These are phyloP conservation scores for Calvatia gigantea DNA, from an alignment of 768 basidiomycete species.

Conservation along the genomic window DNA sequence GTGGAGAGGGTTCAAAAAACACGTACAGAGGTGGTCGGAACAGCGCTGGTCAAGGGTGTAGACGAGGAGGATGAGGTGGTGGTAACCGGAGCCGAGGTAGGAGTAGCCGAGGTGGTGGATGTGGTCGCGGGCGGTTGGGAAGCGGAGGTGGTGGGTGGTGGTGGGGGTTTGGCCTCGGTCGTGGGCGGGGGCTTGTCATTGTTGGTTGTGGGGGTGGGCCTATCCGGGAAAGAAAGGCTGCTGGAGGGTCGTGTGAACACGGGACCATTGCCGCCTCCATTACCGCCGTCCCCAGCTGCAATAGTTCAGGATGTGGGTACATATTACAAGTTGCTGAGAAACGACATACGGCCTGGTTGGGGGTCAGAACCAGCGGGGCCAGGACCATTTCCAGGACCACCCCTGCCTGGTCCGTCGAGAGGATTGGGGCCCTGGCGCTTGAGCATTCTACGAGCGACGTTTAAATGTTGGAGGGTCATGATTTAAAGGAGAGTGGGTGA, in stretches of 20 bases:
- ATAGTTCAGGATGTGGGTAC: background rate
- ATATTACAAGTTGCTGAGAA: background rate
- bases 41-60: conserved; percentile 11
- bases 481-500: conserved; percentile 20
- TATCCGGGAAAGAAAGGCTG: background rate
- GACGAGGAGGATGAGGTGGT: conserved; percentile 15
- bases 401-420: background rate
- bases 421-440: conserved; percentile 16
- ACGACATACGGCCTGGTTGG: background rate
- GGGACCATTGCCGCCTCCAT: background rate
- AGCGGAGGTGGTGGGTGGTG: conserved; percentile 5
- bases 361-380: background rate
- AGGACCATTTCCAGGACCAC: background rate
- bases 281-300: background rate
- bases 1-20: background rate
- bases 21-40: conserved; percentile 18
- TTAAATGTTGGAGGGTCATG: conserved; percentile 28
- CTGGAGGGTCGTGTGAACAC: background rate
- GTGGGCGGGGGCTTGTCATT: background rate
- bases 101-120: conserved; percentile 13
- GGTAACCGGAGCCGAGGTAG: conserved; percentile 8
- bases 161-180: background rate
- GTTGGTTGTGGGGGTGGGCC: background rate
- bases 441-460: conserved; percentile 23
- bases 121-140: conserved; percentile 7